Evolutionary conservation across 1,284 basidiomycete species (phyloP).

Genomic region (Ustilago curta): DNA sequence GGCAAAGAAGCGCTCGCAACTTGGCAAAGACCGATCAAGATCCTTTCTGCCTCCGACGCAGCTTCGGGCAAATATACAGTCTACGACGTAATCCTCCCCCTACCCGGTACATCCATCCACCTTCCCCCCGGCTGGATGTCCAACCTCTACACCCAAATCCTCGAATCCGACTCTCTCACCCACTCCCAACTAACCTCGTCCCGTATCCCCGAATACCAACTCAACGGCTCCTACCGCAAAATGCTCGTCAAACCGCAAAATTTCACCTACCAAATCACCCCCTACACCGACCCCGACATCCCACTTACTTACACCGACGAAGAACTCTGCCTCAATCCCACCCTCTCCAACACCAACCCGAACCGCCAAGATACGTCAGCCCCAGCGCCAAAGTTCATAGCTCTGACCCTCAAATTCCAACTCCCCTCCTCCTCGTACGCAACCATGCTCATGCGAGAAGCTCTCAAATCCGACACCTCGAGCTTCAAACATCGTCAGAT

Average conservation of each 20-base stretch:
- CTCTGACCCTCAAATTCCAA: conserved; percentile 60
- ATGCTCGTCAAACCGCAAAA: conserved; percentile 86
- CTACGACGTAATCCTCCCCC: conserved; percentile 93
- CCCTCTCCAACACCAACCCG: not conserved
- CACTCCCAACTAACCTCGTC: conserved; percentile 79
- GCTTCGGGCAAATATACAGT: conserved; percentile 78
- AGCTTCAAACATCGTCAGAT: conserved; percentile 53
- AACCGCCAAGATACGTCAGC: too few species aligned
- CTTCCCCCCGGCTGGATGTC: conserved; percentile 86
- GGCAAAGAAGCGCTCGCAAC: conserved; percentile 38
- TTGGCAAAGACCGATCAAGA: conserved; percentile 76
- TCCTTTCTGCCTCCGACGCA: conserved; percentile 80
- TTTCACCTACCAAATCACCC: conserved; percentile 82
- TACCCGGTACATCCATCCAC: conserved; percentile 91
- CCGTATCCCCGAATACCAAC: conserved; percentile 80
- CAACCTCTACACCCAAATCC: conserved; percentile 82
- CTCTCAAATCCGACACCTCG: conserved; percentile 65
- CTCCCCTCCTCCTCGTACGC: conserved; percentile 65
- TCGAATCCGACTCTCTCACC: conserved; percentile 86
- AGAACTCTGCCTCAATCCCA: conserved; percentile 76
- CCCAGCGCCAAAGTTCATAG: conserved; percentile 40
- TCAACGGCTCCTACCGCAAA: conserved; percentile 91
- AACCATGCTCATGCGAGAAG: conserved; percentile 66
- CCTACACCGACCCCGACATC: conserved; percentile 92
- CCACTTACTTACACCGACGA: conserved; percentile 93